Evolutionary conservation across 2,329 filamentous ascomycete species (phyloP).

Genomic region (Colletotrichum tamarilloi): DNA sequence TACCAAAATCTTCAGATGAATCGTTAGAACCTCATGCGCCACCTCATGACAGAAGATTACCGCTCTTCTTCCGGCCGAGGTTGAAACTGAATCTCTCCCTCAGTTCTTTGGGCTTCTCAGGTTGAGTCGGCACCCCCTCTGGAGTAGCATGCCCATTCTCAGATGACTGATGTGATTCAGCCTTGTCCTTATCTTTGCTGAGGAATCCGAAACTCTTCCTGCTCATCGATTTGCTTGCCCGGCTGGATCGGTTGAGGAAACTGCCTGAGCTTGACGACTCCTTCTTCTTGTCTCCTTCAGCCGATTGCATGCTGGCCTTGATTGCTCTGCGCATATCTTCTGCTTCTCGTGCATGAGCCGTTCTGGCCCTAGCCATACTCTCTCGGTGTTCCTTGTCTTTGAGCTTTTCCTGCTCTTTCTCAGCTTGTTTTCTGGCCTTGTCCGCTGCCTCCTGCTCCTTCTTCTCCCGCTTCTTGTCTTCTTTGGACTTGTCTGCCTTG

Average conservation of each 20-base stretch:
- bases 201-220: constrained; percentile 79
- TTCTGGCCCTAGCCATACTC: constrained; percentile 45
- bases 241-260: constrained; percentile 74
- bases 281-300: constrained; percentile 59
- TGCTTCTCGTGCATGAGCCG: constrained; percentile 64
- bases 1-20: constrained; percentile 5
- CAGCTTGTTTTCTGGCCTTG: constrained; percentile 56
- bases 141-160: constrained; percentile 45
- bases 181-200: constrained; percentile 60
- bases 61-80: constrained; percentile 78
- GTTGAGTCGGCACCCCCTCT: constrained; percentile 41
- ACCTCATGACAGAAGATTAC: constrained; percentile 47
- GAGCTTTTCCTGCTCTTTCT: constrained; percentile 58
- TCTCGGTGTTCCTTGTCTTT: constrained; percentile 57
- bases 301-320: constrained; percentile 73
- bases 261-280: constrained; percentile 54
- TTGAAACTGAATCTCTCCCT: constrained; percentile 76
- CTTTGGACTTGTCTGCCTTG: constrained; percentile 58
- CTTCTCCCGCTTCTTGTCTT: constrained; percentile 74
- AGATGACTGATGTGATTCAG: constrained; percentile 38
- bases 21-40: not conserved
- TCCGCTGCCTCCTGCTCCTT: constrained; percentile 72
- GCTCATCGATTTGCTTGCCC: constrained; percentile 82
- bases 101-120: constrained; percentile 61
- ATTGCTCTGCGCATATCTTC: constrained; percentile 72